A percentile compares a stretch with the other conserved stretches of the same genome.
Conservation (phyloP, 202 grass and related monocot species). For the Carex sylvatica region DNA sequence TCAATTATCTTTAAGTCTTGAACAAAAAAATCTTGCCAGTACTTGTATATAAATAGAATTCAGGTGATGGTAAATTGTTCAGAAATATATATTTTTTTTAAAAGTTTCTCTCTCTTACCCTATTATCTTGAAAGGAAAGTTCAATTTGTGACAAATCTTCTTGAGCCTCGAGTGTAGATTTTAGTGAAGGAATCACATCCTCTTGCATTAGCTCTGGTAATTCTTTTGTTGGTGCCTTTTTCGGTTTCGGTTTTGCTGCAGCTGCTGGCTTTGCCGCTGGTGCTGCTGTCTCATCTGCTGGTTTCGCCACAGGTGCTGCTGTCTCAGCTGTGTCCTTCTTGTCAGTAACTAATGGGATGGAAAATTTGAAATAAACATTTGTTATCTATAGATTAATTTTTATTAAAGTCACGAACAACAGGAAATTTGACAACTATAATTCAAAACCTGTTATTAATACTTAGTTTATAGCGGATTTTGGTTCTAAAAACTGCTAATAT, state of each 20-base stretch:
- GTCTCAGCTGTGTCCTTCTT: slow-evolving; percentile 49
- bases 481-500: neutral
- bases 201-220: slow-evolving; percentile 91
- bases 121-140: slow-evolving; percentile 82
- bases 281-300: slow-evolving; percentile 24
- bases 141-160: slow-evolving; percentile 68
- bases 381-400: neutral
- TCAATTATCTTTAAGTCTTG: neutral
- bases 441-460: neutral
- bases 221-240: slow-evolving; percentile 56
- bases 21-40: neutral
- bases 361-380: neutral
- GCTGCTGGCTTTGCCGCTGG: slow-evolving; percentile 25
- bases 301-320: slow-evolving; percentile 30
- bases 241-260: slow-evolving; percentile 58
- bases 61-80: neutral
- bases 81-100: neutral
- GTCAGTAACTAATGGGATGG: slow-evolving; percentile 45
- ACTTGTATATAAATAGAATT: neutral
- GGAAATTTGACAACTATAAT: neutral
- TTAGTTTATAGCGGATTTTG: neutral
- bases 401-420: neutral
- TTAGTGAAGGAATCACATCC: slow-evolving; percentile 79
- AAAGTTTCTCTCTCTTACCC: slow-evolving; percentile 36
- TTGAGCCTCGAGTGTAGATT: slow-evolving; percentile 54